These are phyloP conservation scores for Nicotiana paniculata DNA, from an alignment of 257 asterid species.

Conservation along the genomic window DNA sequence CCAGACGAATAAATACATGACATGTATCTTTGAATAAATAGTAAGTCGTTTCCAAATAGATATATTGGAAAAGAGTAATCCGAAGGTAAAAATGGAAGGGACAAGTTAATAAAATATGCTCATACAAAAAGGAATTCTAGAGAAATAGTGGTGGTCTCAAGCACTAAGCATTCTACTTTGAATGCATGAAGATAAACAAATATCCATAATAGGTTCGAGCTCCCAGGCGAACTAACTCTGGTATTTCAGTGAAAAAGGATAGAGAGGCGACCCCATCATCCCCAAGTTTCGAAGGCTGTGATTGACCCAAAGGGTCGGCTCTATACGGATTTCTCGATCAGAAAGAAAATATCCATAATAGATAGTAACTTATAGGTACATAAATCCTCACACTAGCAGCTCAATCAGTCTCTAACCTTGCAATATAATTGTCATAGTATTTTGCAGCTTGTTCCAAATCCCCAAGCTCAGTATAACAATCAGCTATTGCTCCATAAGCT, in stretches of 20 bases:
- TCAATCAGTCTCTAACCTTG: constrained; percentile 82
- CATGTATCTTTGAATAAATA: too few relatives aligned
- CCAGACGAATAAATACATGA: not conserved
- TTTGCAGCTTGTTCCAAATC: constrained; percentile 89
- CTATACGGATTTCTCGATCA: too few relatives aligned
- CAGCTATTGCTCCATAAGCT: constrained; percentile 98
- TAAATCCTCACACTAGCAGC: not conserved
- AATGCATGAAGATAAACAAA: not conserved
- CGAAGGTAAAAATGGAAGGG: not conserved
- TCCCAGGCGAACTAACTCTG: too few relatives aligned
- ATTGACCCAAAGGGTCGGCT: too few relatives aligned
- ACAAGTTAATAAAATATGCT: not conserved
- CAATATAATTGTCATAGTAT: constrained; percentile 79
- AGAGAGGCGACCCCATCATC: too few relatives aligned
- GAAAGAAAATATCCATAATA: too few relatives aligned
- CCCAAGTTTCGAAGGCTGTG: too few relatives aligned
- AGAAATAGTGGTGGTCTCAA: not conserved
- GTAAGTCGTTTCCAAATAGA: not conserved
- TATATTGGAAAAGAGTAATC: not conserved
- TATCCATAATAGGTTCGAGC: too few relatives aligned
- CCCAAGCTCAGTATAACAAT: constrained; percentile 93
- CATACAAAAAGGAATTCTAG: not conserved
- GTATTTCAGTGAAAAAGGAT: too few relatives aligned
- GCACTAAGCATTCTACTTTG: not conserved
- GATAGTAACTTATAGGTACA: too few relatives aligned